These are phyloP conservation scores for Exserohilum rostratum DNA, from an alignment of 2,329 filamentous ascomycete species.

Conservation along the genomic window DNA sequence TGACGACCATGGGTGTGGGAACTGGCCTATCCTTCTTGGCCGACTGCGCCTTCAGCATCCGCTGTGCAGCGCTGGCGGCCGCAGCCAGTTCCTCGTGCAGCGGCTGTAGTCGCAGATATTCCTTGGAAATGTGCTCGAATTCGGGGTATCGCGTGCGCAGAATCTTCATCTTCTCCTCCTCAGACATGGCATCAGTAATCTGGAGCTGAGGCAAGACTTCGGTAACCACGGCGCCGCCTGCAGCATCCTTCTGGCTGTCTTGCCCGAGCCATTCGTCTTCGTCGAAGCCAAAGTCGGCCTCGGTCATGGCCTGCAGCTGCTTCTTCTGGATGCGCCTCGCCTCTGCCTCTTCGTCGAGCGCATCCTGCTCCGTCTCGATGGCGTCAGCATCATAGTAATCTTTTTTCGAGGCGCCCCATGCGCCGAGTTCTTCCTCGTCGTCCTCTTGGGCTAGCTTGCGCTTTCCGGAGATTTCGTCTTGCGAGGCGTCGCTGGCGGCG, in stretches of 20 bases:
- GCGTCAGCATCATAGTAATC: conserved; percentile 93
- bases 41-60: conserved; percentile 39
- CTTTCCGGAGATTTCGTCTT: conserved; percentile 40
- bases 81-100: conserved; percentile 64
- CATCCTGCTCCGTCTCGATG: conserved; percentile 73
- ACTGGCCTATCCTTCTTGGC: conserved; percentile 28
- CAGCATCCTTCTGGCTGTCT: conserved; percentile 55
- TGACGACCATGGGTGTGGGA: conserved; percentile 45
- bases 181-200: conserved; percentile 77
- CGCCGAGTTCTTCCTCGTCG: conserved; percentile 65
- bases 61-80: conserved; percentile 64
- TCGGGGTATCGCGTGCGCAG: conserved; percentile 86
- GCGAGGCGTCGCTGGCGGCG: conserved; percentile 43
- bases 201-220: conserved; percentile 86
- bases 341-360: conserved; percentile 89
- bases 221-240: conserved; percentile 67
- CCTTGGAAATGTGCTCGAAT: conserved; percentile 82
- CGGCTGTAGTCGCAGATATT: conserved; percentile 74
- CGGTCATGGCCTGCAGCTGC: conserved; percentile 85
- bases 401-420: conserved; percentile 85
- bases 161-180: conserved; percentile 76
- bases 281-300: conserved; percentile 92
- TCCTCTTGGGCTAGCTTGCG: conserved; percentile 56
- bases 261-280: conserved; percentile 79
- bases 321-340: conserved; percentile 88